Percentiles rank a stretch among this genome's conserved stretches.
Evolutionary conservation across 2,329 filamentous ascomycete genomes (phyloP).

Genomic region (Cercospora sp.): DNA sequence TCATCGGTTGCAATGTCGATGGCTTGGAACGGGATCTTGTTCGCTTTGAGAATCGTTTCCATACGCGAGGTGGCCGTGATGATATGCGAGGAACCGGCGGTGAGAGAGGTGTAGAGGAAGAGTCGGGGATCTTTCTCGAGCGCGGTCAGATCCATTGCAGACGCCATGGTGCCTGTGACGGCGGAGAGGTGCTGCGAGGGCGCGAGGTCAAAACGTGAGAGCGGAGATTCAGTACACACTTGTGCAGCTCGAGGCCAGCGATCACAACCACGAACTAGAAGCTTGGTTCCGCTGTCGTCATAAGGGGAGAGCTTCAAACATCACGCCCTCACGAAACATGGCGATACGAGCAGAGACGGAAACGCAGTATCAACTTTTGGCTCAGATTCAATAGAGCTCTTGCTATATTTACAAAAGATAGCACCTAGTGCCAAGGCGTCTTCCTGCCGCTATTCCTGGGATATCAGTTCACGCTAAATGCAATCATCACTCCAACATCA

Average conservation of each 20-base stretch:
- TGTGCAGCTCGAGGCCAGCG: not conserved
- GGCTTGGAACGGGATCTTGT: constrained; percentile 90
- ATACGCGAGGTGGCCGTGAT: constrained; percentile 93
- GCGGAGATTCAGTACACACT: not conserved
- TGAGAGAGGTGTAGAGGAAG: constrained; percentile 95
- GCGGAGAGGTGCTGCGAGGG: not conserved
- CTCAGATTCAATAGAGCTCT: not conserved
- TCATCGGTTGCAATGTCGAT: constrained; percentile 90
- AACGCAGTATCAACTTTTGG: not conserved
- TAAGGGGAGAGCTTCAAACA: not conserved
- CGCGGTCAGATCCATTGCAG: constrained; percentile 42
- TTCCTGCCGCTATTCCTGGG: not conserved
- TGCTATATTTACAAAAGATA: not conserved
- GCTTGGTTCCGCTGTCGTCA: not conserved
- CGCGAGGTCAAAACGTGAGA: not conserved
- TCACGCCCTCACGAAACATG: not conserved
- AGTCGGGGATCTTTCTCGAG: constrained; percentile 57
- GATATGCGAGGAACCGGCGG: constrained; percentile 92
- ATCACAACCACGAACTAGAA: not conserved
- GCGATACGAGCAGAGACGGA: not conserved
- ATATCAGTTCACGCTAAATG: constrained; percentile 4
- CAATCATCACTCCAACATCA: not conserved
- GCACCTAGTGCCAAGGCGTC: not conserved
- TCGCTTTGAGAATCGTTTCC: constrained; percentile 93
- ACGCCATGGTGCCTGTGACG: constrained; percentile 21